Evolutionary conservation across 2,329 filamentous ascomycete species (phyloP), one percentile per base, ranked within the genome.

Genomic region (Tolypocladium album): DNA sequence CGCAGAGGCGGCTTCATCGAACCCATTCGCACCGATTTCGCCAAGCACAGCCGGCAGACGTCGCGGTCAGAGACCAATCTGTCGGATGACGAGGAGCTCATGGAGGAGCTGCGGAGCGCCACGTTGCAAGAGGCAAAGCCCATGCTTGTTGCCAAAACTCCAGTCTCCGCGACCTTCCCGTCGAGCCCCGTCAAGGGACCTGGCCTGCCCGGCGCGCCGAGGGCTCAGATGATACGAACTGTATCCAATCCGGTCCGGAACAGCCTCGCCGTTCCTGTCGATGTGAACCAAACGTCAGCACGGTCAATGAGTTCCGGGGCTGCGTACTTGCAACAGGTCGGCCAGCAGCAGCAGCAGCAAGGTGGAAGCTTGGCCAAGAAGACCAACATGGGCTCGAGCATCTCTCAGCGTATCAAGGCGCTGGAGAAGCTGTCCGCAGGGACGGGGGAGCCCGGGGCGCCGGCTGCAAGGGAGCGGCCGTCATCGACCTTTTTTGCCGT

Each of bases 371-470:
- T 88, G 57, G 76, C 81, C 55, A 72, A 70, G 60, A 95, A 92
- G 71, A 81, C 87, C 64, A 94, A 90, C 67, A 83, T 97, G 31
- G 92, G 91, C 9, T 92, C 89, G 11, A 92, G 90, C 66, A 97
- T 99, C 62, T 95, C 93, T 3, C 90, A 93, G 71, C 88, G 94
- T 50, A 97, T 97, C 72, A 95, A 96, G 73, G 92, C 92, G 8
- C 79, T 99, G 58, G 90, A 96, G 70, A 92, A 91, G 72, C 81
- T 94, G 65, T 81, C 87, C 61, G 74, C 80, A 12, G 63, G 70
- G 60, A 63, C 66, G 12, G 67, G 62, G 5, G 73, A 74, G 3
- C 40, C 64, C 5, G 65, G 64, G 43, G 61, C 64, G 12, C 42
- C 63, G 3, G 59, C 65, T 1, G 59, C 56, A 58, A 66, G 70